A percentile compares a stretch with the other conserved stretches of the same genome.
phyloP scores from a whole-genome alignment of 179 eudicot species.

The Silene coronaria region DNA sequence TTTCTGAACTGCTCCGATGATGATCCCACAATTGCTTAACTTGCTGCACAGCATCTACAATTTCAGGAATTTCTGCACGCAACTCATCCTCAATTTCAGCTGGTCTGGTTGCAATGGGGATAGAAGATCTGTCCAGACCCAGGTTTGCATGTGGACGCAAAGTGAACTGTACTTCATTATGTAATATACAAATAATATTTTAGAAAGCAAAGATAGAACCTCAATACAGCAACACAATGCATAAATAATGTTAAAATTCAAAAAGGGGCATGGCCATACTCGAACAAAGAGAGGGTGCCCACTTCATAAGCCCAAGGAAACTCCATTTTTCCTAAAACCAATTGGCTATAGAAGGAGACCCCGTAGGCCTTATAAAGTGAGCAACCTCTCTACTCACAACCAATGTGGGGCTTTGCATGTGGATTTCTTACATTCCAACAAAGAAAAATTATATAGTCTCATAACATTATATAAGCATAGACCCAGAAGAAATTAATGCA shows the following conservation, averaged over 20 bases:
- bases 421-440: too few species aligned
- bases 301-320: too few species aligned
- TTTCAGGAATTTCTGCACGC: conserved; percentile 63
- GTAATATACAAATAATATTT: not conserved
- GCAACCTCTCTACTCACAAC: too few species aligned
- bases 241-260: too few species aligned
- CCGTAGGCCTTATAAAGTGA: too few species aligned
- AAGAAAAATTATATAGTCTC: too few species aligned
- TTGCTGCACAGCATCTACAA: conserved; percentile 48
- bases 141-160: conserved; percentile 59
- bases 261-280: too few species aligned
- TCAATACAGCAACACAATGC: not conserved
- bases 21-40: conserved; percentile 33
- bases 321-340: too few species aligned
- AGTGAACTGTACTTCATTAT: conserved; percentile 40
- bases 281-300: too few species aligned
- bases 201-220: not conserved
- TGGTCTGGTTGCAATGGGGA: conserved; percentile 33
- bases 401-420: too few species aligned
- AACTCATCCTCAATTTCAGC: conserved; percentile 45
- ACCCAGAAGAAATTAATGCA: not conserved
- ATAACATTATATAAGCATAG: not conserved
- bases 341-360: too few species aligned
- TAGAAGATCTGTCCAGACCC: conserved; percentile 56
- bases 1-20: conserved; percentile 45